Evolutionary conservation across 495 filamentous ascomycete species (phyloP).

Genomic region (Cladorrhinum samala): DNA sequence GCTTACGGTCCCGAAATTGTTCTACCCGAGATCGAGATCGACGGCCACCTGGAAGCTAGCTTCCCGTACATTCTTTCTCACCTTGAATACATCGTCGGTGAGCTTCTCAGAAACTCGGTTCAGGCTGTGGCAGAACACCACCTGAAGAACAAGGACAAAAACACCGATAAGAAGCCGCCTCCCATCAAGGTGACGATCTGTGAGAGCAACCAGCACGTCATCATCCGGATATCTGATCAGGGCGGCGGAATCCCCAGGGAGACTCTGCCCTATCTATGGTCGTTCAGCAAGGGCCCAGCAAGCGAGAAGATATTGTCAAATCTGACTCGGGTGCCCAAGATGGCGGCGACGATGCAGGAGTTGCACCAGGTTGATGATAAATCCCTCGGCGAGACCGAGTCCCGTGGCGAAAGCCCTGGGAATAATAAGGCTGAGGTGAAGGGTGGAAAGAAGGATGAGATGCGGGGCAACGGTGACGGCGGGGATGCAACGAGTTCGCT

Average conservation of each 20-base stretch:
- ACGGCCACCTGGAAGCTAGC: slow-evolving; percentile 79
- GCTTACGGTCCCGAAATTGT: slow-evolving; percentile 61
- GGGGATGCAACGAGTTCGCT: slow-evolving; percentile 56
- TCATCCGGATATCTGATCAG: slow-evolving; percentile 91
- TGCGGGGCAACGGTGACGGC: neutral
- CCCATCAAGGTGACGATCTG: slow-evolving; percentile 93
- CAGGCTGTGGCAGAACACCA: slow-evolving; percentile 79
- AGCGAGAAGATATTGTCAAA: slow-evolving; percentile 69
- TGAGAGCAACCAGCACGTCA: slow-evolving; percentile 91
- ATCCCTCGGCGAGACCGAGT: neutral
- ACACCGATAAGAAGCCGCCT: slow-evolving; percentile 45
- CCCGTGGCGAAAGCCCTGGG: no score
- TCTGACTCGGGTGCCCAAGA: slow-evolving; percentile 76
- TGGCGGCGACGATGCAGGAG: slow-evolving; percentile 95
- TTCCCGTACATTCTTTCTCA: slow-evolving; percentile 97
- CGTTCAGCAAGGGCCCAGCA: slow-evolving; percentile 85
- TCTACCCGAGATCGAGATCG: slow-evolving; percentile 76
- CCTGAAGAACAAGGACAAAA: slow-evolving; percentile 15
- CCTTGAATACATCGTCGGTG: slow-evolving; percentile 93
- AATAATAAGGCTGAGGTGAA: neutral
- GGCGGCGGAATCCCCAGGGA: slow-evolving; percentile 86
- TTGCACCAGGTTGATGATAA: slow-evolving; percentile 34
- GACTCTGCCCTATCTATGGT: slow-evolving; percentile 87
- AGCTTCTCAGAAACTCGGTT: slow-evolving; percentile 90
- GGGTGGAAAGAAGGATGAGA: neutral